These are phyloP conservation scores for Serendipita sp. DNA, from an alignment of 768 basidiomycete species.

Conservation along the genomic window DNA sequence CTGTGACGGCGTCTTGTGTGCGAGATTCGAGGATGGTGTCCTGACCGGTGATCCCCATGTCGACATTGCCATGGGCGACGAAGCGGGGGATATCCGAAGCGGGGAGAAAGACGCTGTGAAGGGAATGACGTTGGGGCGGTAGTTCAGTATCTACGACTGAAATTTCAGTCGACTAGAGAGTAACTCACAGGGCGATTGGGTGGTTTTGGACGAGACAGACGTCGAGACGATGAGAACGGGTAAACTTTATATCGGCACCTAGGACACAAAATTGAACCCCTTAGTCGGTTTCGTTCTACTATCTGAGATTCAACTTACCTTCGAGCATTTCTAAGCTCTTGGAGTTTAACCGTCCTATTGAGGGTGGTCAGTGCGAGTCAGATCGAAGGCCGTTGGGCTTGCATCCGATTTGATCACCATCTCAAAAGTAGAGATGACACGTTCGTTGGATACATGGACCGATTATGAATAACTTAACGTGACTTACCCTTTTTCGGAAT, in stretches of 20 bases:
- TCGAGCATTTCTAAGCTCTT: slow-evolving; percentile 74
- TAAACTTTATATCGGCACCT: slow-evolving; percentile 95
- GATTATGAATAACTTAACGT: neutral
- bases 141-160: neutral
- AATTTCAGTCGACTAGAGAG: neutral
- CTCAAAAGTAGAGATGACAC: too few species aligned
- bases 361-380: too few species aligned
- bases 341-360: slow-evolving; percentile 68
- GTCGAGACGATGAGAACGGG: slow-evolving; percentile 71
- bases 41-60: slow-evolving; percentile 94
- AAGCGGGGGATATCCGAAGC: slow-evolving; percentile 96
- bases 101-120: slow-evolving; percentile 76
- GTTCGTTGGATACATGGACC: too few species aligned
- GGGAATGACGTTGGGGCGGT: neutral
- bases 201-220: slow-evolving; percentile 90
- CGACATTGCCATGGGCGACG: slow-evolving; percentile 93
- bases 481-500: slow-evolving; percentile 87
- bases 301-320: slow-evolving; percentile 31
- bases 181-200: slow-evolving; percentile 82
- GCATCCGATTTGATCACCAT: too few species aligned
- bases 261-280: neutral
- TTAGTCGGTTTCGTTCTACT: neutral
- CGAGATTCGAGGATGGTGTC: slow-evolving; percentile 88
- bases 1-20: slow-evolving; percentile 62
- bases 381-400: too few species aligned